Conservation (phyloP, 192 early-diverging fungal species). For the Coemansia furcata region DNA sequence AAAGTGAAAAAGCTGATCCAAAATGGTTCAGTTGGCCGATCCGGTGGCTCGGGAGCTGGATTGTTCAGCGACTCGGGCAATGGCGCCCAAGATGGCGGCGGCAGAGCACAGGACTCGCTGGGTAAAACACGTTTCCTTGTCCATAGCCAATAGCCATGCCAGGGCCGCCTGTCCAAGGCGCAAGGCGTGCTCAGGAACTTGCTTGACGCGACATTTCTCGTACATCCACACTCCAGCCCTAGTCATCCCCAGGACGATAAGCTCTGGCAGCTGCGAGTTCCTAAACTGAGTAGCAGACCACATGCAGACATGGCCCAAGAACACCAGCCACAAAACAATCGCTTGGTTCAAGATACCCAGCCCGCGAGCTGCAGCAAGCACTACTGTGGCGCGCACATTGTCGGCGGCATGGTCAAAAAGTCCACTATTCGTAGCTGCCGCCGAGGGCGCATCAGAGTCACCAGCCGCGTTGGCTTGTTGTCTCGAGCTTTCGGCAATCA, state of each 20-base stretch:
- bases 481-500: not conserved
- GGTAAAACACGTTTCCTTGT: constrained; percentile 26
- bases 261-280: constrained; percentile 31
- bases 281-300: constrained; percentile 36
- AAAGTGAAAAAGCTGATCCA: not conserved
- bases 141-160: constrained; percentile 23
- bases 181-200: constrained; percentile 10
- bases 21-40: not conserved
- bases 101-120: constrained; percentile 19
- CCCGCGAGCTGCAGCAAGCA: not conserved
- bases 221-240: constrained; percentile 3
- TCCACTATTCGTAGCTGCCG: not conserved
- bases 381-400: constrained; percentile 8
- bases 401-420: not conserved
- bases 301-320: constrained; percentile 28
- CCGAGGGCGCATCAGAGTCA: not conserved
- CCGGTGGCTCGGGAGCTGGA: not conserved
- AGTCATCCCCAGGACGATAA: constrained; percentile 3
- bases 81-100: constrained; percentile 25
- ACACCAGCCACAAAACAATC: constrained; percentile 26
- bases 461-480: not conserved
- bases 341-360: constrained; percentile 19
- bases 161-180: not conserved
- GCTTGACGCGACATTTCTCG: not conserved
- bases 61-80: constrained; percentile 28